Evolutionary conservation across 805 yeast genomes (phyloP), one percentile per base, ranked within the genome.

Genomic region (Cephaloascus fragrans): DNA sequence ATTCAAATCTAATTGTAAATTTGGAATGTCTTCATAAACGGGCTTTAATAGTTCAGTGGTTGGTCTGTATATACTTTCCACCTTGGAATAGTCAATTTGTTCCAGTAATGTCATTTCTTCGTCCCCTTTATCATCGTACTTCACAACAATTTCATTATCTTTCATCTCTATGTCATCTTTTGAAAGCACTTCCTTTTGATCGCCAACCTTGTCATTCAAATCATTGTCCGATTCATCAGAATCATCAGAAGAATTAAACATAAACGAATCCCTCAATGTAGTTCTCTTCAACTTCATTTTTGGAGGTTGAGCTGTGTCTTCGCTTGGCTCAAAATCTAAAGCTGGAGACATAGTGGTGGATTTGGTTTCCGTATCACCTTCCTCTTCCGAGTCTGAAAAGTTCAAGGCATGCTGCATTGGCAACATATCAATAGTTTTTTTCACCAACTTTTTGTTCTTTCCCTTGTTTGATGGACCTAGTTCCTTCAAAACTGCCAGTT

Each of bases 341-440:
- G 50, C 47, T 2, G 48, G 44, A 1, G 45, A 34, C 3, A 35
- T 41, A 4, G 43, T 39, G 2, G 43, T 26, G 2, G 42, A 44
- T 15, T 34, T 35, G 15, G 35, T 18, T 2, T 47, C 48, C 15
- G 20, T 37, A 26, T 41, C 40, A 4, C 39, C 42, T 6, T 47
- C 46, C 1, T 59, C 60, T 8, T 57, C 67, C 4, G 63, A 66
- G 19, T 57, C 57, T 10, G 62, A 68, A 19, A 60, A 70, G 43
- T 72, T 73, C 43, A 73, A 62, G 2, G 77, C 75, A 56, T 73
- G 77, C 40, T 72, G 71, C 72, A 73, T 66, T 1, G 80, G 79
- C 37, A 71, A 58, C 36, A 67, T 49, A 36, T 56, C 50, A 20
- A 49, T 53, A 15, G 45, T 37, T 44, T 36, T 47, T 45, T 23